phyloP scores from a whole-genome alignment of 371 early-diverging fungal species.

The Mucor indicus region DNA sequence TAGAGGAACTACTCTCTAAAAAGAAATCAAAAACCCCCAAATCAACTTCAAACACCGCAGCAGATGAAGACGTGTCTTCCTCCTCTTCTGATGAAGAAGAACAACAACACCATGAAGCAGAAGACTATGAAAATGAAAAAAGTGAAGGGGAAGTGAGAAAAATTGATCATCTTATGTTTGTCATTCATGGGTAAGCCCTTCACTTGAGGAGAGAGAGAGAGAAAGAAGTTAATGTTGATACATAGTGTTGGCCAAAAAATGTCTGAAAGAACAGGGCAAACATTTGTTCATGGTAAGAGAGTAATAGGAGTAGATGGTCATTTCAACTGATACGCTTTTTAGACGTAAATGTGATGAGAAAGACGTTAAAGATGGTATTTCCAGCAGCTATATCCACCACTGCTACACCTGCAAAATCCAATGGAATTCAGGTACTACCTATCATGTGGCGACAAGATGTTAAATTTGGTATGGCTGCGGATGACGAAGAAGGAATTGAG shows the following conservation, averaged over 20 bases:
- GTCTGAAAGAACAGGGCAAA: constrained; percentile 66
- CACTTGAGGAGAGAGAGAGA: too few relatives aligned
- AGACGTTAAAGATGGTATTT: constrained; percentile 58
- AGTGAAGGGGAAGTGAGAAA: constrained; percentile 57
- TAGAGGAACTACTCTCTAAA: constrained; percentile 50
- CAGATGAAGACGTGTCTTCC: constrained; percentile 18
- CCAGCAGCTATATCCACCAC: constrained; percentile 26
- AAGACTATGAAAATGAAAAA: constrained; percentile 53
- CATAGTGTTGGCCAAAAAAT: constrained; percentile 76
- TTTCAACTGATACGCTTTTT: neutral
- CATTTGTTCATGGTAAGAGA: constrained; percentile 68
- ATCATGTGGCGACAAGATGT: constrained; percentile 82
- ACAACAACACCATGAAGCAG: constrained; percentile 27
- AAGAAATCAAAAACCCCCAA: constrained; percentile 16
- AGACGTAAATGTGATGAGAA: constrained; percentile 73
- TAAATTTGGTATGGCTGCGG: constrained; percentile 65
- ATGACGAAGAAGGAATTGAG: constrained; percentile 41
- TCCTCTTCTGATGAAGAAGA: constrained; percentile 15
- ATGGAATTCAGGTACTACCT: constrained; percentile 78
- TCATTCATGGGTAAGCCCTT: constrained; percentile 78
- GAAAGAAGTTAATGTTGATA: neutral
- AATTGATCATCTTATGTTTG: constrained; percentile 76
- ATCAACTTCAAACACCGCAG: constrained; percentile 16
- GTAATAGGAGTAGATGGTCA: neutral
- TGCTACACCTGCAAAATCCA: constrained; percentile 21